These are phyloP conservation scores for Knoxdaviesia proteae DNA, from an alignment of 2,329 filamentous ascomycete species.

Conservation along the genomic window DNA sequence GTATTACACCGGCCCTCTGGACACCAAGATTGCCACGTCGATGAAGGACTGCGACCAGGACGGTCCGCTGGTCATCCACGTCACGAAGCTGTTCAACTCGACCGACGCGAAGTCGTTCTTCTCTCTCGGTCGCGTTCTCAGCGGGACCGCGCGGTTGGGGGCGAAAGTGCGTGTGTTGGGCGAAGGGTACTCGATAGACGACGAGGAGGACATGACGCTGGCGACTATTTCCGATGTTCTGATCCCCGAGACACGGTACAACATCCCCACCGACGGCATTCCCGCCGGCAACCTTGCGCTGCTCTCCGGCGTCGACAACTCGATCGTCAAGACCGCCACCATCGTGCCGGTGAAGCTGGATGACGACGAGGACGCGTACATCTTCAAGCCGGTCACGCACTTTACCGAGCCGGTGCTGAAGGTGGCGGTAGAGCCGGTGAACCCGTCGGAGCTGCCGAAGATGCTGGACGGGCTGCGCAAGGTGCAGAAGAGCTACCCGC, in stretches of 20 bases:
- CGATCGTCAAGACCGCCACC: constrained; percentile 92
- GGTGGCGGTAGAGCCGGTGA: constrained; percentile 92
- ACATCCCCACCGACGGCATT: constrained; percentile 74
- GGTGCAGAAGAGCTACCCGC: constrained; percentile 92
- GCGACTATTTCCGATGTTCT: constrained; percentile 72
- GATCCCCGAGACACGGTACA: constrained; percentile 84
- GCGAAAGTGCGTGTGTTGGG: constrained; percentile 77
- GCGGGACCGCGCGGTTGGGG: constrained; percentile 67
- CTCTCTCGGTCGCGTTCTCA: constrained; percentile 79
- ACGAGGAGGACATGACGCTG: constrained; percentile 90
- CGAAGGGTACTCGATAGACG: constrained; percentile 87
- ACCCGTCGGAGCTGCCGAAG: constrained; percentile 91
- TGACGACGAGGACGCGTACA: constrained; percentile 79
- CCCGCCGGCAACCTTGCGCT: constrained; percentile 87
- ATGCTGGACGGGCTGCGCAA: constrained; percentile 95
- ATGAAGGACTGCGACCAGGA: constrained; percentile 76
- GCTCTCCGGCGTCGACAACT: constrained; percentile 87
- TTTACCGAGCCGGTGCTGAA: constrained; percentile 97
- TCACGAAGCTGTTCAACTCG: constrained; percentile 85
- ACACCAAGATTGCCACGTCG: constrained; percentile 57
- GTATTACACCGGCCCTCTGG: constrained; percentile 80
- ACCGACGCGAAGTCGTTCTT: constrained; percentile 80
- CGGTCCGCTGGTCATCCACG: constrained; percentile 73
- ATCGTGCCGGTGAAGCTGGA: constrained; percentile 62
- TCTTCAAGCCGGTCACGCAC: constrained; percentile 81